Conservation (phyloP, 257 asterid species). For the Solanum lycopersicoides region DNA sequence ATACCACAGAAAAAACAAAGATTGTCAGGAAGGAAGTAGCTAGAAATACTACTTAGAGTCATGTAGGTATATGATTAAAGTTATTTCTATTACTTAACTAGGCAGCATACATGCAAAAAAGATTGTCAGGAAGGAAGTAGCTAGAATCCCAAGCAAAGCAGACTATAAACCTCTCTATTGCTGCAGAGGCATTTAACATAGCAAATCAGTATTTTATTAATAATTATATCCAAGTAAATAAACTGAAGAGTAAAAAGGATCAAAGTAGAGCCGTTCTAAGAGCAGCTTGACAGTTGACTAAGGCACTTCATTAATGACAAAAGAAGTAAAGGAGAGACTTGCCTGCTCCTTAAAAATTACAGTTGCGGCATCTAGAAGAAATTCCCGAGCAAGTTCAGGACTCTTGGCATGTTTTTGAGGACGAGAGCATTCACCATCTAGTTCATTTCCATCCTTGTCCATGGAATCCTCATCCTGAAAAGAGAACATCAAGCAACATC, state of each 20-base stretch:
- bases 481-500: background rate
- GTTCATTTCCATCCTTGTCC: constrained; percentile 94
- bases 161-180: background rate
- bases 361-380: constrained; percentile 98
- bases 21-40: background rate
- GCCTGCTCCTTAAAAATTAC: constrained; percentile 98
- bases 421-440: constrained; percentile 92
- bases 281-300: background rate
- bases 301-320: background rate
- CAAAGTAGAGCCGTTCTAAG: background rate
- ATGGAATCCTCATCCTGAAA: constrained; percentile 91
- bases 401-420: constrained; percentile 99
- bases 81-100: background rate
- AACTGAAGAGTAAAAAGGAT: background rate
- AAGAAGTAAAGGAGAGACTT: constrained; percentile 16
- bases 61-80: background rate
- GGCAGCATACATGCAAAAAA: background rate
- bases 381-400: constrained; percentile 99
- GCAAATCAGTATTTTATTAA: background rate
- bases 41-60: background rate
- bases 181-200: background rate
- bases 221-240: background rate
- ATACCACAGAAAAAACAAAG: background rate
- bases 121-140: background rate
- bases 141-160: background rate